Evolutionary conservation across 2,329 filamentous ascomycete species (phyloP).

Genomic region (Fusarium cicatricum): DNA sequence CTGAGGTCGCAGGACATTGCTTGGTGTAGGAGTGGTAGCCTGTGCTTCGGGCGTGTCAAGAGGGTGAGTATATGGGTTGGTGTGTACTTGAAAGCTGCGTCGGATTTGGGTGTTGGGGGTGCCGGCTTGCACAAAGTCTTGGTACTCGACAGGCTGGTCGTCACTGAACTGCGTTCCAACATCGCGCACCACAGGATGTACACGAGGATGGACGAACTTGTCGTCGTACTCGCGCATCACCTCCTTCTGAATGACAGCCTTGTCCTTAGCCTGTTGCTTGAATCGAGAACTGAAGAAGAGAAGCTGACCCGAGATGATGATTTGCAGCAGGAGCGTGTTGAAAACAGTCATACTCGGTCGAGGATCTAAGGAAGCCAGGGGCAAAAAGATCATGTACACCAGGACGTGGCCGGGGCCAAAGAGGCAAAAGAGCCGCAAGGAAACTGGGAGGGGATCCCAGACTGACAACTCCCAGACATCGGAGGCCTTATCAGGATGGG

Average conservation of each 20-base stretch:
- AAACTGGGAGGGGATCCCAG: constrained; percentile 92
- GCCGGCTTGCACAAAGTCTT: constrained; percentile 57
- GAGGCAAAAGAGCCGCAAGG: constrained; percentile 81
- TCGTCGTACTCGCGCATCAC: constrained; percentile 95
- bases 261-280: constrained; percentile 85
- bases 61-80: constrained; percentile 78
- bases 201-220: constrained; percentile 90
- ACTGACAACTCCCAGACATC: constrained; percentile 96
- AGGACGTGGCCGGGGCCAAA: constrained; percentile 96
- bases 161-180: constrained; percentile 80
- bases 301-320: constrained; percentile 80
- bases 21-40: constrained; percentile 46
- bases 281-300: constrained; percentile 77
- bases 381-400: constrained; percentile 88
- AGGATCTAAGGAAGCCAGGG: constrained; percentile 76
- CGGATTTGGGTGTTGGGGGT: constrained; percentile 71
- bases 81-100: constrained; percentile 80
- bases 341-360: constrained; percentile 86
- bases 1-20: constrained; percentile 51
- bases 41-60: constrained; percentile 57
- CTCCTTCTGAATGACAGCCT: constrained; percentile 84
- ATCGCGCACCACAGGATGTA: constrained; percentile 80
- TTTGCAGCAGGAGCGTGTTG: constrained; percentile 79
- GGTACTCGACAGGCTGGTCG: constrained; percentile 51
- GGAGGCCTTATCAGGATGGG: constrained; percentile 80